A percentile compares a stretch with the other conserved stretches of the same genome.
Evolutionary conservation across 495 filamentous ascomycete species (phyloP).

Genomic region (Talaromyces ruber): DNA sequence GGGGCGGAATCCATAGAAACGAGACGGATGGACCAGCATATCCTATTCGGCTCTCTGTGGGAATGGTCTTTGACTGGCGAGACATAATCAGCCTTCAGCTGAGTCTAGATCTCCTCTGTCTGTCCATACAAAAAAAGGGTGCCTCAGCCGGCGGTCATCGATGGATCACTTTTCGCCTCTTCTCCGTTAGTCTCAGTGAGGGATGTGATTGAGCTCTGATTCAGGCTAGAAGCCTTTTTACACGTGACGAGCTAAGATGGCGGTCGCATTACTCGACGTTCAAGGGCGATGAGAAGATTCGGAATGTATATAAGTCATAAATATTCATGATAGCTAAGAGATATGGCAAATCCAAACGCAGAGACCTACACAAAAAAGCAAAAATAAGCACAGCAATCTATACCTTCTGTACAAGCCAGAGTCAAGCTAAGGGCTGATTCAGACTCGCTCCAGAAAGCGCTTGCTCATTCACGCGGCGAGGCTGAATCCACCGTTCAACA

Average conservation of each 20-base stretch:
- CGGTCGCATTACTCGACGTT: not conserved
- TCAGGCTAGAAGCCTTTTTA: not conserved
- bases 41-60: not conserved
- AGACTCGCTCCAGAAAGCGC: not conserved
- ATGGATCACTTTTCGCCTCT: not conserved
- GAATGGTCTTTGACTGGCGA: not conserved
- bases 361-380: not conserved
- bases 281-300: not conserved
- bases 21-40: not conserved
- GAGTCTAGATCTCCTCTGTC: not conserved
- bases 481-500: conserved; percentile 55
- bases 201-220: not conserved
- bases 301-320: not conserved
- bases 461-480: not conserved
- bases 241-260: not conserved
- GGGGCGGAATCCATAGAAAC: not conserved
- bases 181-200: not conserved
- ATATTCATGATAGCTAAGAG: not conserved
- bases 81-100: not conserved
- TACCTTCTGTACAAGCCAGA: not conserved
- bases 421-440: not conserved
- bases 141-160: not conserved
- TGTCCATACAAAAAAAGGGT: not conserved
- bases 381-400: not conserved
- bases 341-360: not conserved